Percentiles rank a stretch among this genome's conserved stretches.
Evolutionary conservation across 2,329 filamentous ascomycete genomes (phyloP).

Genomic region (Aspergillus uvarum): DNA sequence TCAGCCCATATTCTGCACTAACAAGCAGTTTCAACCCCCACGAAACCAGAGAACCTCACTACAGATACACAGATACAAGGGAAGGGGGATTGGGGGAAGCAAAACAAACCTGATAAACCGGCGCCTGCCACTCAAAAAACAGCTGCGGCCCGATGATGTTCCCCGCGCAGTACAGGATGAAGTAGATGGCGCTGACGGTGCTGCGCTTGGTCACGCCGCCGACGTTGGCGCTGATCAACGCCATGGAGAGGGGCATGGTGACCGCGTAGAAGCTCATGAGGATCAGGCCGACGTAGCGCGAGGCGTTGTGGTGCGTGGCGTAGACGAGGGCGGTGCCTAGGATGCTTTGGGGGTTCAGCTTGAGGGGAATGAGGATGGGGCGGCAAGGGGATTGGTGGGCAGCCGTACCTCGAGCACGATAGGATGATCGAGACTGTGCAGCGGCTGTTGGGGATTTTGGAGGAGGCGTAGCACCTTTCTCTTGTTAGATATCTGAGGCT

Average conservation of each 20-base stretch:
- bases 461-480: constrained; percentile 6
- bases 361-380: neutral
- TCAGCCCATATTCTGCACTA: neutral
- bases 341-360: constrained; percentile 15
- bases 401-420: constrained; percentile 7
- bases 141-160: constrained; percentile 49
- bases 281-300: constrained; percentile 16
- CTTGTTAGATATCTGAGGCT: neutral
- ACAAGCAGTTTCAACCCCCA: neutral
- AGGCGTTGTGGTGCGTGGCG: constrained; percentile 17
- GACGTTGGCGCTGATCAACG: constrained; percentile 48
- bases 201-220: constrained; percentile 52
- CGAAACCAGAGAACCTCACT: too few species aligned
- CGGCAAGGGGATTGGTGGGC: too few species aligned
- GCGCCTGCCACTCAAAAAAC: constrained; percentile 44
- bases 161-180: constrained; percentile 45
- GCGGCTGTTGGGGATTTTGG: constrained; percentile 12
- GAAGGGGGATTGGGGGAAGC: too few species aligned
- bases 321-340: constrained; percentile 25
- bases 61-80: neutral
- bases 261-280: constrained; percentile 39
- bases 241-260: constrained; percentile 39
- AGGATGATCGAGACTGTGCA: constrained; percentile 20
- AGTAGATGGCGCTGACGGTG: constrained; percentile 46
- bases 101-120: constrained; percentile 28